phyloP scores from a whole-genome alignment of 2,329 filamentous ascomycete genomes.

The Penicillium sp. region DNA sequence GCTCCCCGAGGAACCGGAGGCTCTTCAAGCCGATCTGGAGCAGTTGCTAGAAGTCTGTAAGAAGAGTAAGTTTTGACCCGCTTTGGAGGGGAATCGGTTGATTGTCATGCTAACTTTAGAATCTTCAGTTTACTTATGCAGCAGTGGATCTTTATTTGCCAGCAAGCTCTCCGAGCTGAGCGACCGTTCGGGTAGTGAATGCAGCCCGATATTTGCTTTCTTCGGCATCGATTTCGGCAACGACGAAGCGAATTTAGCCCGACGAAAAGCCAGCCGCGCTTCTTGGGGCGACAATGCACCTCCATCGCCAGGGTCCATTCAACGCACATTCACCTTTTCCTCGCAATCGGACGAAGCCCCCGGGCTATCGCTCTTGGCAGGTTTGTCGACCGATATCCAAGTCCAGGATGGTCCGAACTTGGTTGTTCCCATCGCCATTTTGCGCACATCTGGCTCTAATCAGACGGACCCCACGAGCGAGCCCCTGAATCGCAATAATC shows the following conservation, averaged over 20 bases:
- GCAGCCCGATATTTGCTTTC: conserved; percentile 60
- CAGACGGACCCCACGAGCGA: conserved; percentile 22
- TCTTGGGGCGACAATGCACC: conserved; percentile 36
- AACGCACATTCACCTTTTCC: conserved; percentile 47
- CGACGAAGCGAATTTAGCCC: conserved; percentile 42
- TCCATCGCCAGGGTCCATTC: conserved; percentile 37
- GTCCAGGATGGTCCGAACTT: conserved; percentile 54
- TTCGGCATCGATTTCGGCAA: conserved; percentile 54
- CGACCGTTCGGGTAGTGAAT: conserved; percentile 49
- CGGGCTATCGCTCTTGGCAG: conserved; percentile 53
- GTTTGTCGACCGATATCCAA: conserved; percentile 55
- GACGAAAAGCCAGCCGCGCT: conserved; percentile 34
- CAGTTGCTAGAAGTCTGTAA: conserved; percentile 56
- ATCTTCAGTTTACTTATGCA: conserved; percentile 57
- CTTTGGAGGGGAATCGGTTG: neutral
- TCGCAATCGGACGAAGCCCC: conserved; percentile 52
- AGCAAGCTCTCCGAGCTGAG: conserved; percentile 57
- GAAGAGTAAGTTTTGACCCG: conserved; percentile 50
- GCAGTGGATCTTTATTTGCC: conserved; percentile 57
- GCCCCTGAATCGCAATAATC: conserved; percentile 36
- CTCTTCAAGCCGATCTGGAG: conserved; percentile 54
- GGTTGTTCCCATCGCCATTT: conserved; percentile 54
- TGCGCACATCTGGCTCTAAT: conserved; percentile 38
- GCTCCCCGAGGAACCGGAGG: conserved; percentile 46
- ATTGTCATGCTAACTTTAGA: conserved; percentile 13